Conservation (phyloP, 2,329 filamentous ascomycete species). For the Colletotrichum acutatum region DNA sequence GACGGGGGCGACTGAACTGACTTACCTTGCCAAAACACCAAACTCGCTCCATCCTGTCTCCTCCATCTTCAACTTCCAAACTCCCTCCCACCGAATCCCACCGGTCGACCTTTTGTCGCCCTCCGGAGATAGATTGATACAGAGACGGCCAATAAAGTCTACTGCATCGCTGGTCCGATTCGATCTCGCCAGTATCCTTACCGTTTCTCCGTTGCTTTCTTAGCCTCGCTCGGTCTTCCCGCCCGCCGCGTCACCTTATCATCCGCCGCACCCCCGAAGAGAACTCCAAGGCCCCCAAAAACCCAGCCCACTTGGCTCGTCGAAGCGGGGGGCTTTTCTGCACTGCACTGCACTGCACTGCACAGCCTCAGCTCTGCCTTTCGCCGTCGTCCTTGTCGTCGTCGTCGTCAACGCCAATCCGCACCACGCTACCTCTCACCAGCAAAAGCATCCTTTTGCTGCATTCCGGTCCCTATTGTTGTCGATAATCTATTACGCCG, state of each 20-base stretch:
- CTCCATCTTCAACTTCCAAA: slow-evolving; percentile 21
- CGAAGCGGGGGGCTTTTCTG: slow-evolving; percentile 36
- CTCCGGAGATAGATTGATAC: background rate
- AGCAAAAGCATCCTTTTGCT: slow-evolving; percentile 14
- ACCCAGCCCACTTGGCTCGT: slow-evolving; percentile 37
- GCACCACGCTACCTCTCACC: slow-evolving; percentile 18
- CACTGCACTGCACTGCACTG: slow-evolving; percentile 30
- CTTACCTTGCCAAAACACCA: slow-evolving; percentile 34
- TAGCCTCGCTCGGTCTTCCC: slow-evolving; percentile 29
- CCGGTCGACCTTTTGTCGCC: slow-evolving; percentile 8
- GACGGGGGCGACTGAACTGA: slow-evolving; percentile 16
- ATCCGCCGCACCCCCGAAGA: slow-evolving; percentile 21
- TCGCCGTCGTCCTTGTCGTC: slow-evolving; percentile 27
- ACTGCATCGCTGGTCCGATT: slow-evolving; percentile 24
- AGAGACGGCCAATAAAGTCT: background rate
- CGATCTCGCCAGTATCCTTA: slow-evolving; percentile 11
- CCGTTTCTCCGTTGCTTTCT: slow-evolving; percentile 1
- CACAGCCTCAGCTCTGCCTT: slow-evolving; percentile 39
- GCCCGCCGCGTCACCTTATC: slow-evolving; percentile 38
- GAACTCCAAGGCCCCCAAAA: slow-evolving; percentile 33
- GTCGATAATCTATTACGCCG: background rate
- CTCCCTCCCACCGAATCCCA: slow-evolving; percentile 3
- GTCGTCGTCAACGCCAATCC: slow-evolving; percentile 35
- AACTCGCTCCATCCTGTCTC: slow-evolving; percentile 25
- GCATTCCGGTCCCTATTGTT: slow-evolving; percentile 9